Percentiles rank a stretch among this genome's conserved stretches.
Conservation (phyloP, 306 rosid genomes). For the Vigna hirtella region DNA sequence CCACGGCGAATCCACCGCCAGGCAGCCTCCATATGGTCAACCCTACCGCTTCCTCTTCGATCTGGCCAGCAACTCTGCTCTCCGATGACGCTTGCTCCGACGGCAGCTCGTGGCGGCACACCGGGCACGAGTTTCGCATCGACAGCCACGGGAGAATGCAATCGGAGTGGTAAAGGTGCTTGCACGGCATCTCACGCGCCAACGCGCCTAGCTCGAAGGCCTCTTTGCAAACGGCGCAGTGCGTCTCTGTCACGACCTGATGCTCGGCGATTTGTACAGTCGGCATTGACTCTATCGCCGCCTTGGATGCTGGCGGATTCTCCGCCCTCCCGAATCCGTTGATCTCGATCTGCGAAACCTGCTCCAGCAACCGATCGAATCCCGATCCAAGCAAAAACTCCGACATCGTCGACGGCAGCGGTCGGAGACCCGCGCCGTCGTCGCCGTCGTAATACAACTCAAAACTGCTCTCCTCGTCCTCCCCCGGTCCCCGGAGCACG, state of each 20-base stretch:
- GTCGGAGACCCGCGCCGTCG: slow-evolving; percentile 79
- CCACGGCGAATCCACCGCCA: slow-evolving; percentile 90
- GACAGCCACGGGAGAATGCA: slow-evolving; percentile 95
- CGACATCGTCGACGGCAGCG: slow-evolving; percentile 72
- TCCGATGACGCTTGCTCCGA: slow-evolving; percentile 53
- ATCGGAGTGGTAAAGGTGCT: slow-evolving; percentile 87
- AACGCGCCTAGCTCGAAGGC: slow-evolving; percentile 74
- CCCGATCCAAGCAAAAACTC: slow-evolving; percentile 85
- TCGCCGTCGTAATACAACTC: slow-evolving; percentile 83
- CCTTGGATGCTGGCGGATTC: slow-evolving; percentile 86
- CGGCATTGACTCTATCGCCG: slow-evolving; percentile 88
- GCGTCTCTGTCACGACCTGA: slow-evolving; percentile 67
- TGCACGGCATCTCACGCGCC: slow-evolving; percentile 96
- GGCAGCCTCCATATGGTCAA: slow-evolving; percentile 93
- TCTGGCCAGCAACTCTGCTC: slow-evolving; percentile 43
- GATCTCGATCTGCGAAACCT: slow-evolving; percentile 79
- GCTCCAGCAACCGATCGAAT: slow-evolving; percentile 79
- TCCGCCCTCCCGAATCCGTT: slow-evolving; percentile 76
- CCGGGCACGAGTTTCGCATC: slow-evolving; percentile 85
- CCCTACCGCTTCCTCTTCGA: slow-evolving; percentile 76
- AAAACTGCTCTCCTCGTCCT: slow-evolving; percentile 57
- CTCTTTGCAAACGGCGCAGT: slow-evolving; percentile 91
- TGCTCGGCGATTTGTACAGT: slow-evolving; percentile 61
- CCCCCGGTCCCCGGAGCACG: slow-evolving; percentile 70
- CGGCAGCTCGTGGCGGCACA: slow-evolving; percentile 89